Percentiles rank a stretch among this genome's conserved stretches.
Conservation (phyloP, 2,329 filamentous ascomycete species). For the Chrysosporium queenslandicum region DNA sequence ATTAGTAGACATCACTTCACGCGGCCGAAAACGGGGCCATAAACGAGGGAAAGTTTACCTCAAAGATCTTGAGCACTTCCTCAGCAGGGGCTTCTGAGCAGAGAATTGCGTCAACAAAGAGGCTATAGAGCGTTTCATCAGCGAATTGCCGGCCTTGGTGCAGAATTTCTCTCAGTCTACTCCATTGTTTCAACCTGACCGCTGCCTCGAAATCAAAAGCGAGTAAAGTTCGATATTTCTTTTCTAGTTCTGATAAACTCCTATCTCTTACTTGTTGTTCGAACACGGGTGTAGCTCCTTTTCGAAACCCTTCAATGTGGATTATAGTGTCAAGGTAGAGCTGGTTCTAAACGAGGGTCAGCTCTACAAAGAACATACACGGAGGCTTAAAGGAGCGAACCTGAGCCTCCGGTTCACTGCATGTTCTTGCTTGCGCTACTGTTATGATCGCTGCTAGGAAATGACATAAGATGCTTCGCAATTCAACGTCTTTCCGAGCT, state of each 20-base stretch:
- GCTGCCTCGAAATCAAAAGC: conserved; percentile 73
- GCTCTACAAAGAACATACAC: not conserved
- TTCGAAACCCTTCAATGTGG: conserved; percentile 52
- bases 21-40: conserved; percentile 25
- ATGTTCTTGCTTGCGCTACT: conserved; percentile 40
- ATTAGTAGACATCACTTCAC: conserved; percentile 38
- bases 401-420: conserved; percentile 32
- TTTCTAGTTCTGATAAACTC: conserved; percentile 43
- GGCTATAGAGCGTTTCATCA: conserved; percentile 45
- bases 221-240: conserved; percentile 57
- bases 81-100: conserved; percentile 40
- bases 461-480: conserved; percentile 59
- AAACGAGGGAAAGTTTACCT: conserved; percentile 36
- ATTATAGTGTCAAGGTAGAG: conserved; percentile 53
- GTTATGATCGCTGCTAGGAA: conserved; percentile 50
- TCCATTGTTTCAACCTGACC: conserved; percentile 56
- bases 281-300: conserved; percentile 33
- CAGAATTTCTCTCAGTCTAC: conserved; percentile 53
- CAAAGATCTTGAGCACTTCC: conserved; percentile 16
- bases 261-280: conserved; percentile 37
- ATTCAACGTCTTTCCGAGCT: conserved; percentile 39
- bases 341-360: conserved; percentile 38
- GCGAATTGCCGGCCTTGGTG: conserved; percentile 27
- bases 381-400: conserved; percentile 22
- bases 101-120: conserved; percentile 57